A percentile compares a stretch with the other conserved stretches of the same genome.
Evolutionary conservation across 2,329 filamentous ascomycete species (phyloP).

Genomic region (Trichophyton schoenleinii): DNA sequence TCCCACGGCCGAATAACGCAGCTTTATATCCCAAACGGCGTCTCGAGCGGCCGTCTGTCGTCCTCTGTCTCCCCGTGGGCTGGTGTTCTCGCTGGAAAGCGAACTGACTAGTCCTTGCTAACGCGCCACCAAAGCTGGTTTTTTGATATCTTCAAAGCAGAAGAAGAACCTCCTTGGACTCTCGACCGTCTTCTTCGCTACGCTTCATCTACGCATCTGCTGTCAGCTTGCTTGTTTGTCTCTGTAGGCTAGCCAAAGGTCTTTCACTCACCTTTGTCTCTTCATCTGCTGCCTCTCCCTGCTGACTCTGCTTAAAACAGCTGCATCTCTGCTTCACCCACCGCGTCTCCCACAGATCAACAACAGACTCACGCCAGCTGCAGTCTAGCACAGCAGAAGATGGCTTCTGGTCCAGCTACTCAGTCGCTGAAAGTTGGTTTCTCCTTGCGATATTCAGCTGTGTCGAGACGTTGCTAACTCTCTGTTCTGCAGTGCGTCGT

Average conservation of each 20-base stretch:
- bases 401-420: conserved; percentile 72
- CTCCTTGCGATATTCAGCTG: not conserved
- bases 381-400: conserved; percentile 21
- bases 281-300: not conserved
- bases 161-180: not conserved
- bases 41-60: too few species aligned
- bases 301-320: too few species aligned
- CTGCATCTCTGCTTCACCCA: not conserved
- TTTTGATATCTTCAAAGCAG: not conserved
- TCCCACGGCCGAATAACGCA: not conserved
- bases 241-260: not conserved
- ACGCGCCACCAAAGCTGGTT: not conserved
- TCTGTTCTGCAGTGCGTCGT: conserved; percentile 66
- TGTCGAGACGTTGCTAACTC: conserved; percentile 9
- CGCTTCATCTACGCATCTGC: too few species aligned
- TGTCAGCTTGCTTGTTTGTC: not conserved
- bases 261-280: not conserved
- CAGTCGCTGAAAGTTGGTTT: conserved; percentile 74
- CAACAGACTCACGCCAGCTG: conserved; percentile 1
- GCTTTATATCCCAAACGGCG: too few species aligned
- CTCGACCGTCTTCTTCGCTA: too few species aligned
- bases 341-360: conserved; percentile 12
- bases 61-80: not conserved
- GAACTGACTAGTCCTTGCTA: not conserved
- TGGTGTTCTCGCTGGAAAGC: not conserved